These are phyloP conservation scores for Jackrogersella multiformis DNA, from an alignment of 495 filamentous ascomycete species.

Conservation along the genomic window DNA sequence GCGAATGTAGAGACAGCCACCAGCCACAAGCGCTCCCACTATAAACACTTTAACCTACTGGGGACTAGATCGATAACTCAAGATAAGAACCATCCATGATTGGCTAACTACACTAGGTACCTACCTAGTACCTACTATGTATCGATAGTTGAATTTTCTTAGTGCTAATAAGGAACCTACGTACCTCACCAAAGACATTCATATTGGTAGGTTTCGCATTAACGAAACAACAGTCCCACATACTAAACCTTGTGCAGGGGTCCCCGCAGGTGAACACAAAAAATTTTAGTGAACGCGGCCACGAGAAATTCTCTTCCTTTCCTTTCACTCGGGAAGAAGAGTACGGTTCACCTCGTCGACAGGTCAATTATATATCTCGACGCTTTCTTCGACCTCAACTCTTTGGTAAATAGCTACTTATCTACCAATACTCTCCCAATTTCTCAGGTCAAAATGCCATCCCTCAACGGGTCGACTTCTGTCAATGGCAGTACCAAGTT, in stretches of 20 bases:
- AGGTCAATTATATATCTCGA: slow-evolving; percentile 48
- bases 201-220: background rate
- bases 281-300: background rate
- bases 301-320: slow-evolving; percentile 59
- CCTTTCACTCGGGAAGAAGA: slow-evolving; percentile 69
- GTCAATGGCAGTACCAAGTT: slow-evolving; percentile 50
- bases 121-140: too few species aligned
- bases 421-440: slow-evolving; percentile 4
- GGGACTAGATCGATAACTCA: background rate
- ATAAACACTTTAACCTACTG: too few species aligned
- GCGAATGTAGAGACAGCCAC: background rate
- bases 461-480: slow-evolving; percentile 42
- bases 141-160: background rate
- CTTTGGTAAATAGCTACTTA: slow-evolving; percentile 2
- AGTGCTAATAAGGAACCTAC: background rate
- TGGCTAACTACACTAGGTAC: too few species aligned
- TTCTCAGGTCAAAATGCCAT: slow-evolving; percentile 31
- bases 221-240: too few species aligned
- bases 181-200: background rate
- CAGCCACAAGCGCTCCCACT: background rate
- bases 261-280: slow-evolving; percentile 26
- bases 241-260: slow-evolving; percentile 27
- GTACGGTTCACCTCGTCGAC: slow-evolving; percentile 61
- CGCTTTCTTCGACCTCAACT: slow-evolving; percentile 51
- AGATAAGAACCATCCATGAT: too few species aligned